Evolutionary conservation across 768 basidiomycete genomes (phyloP).

Genomic region (Phlebiopsis gigantea): DNA sequence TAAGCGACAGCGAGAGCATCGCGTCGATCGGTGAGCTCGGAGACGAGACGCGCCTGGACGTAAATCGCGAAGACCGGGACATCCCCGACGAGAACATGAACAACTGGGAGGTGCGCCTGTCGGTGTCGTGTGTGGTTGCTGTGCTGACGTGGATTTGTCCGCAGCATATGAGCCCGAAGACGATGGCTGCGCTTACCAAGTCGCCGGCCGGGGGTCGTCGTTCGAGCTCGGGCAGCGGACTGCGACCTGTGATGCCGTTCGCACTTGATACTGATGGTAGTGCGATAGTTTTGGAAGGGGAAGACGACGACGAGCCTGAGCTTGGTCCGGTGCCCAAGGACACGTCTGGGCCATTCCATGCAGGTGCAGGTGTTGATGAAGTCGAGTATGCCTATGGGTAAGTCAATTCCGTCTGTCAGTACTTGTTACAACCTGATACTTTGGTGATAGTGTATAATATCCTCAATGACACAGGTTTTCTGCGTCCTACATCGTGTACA

Average conservation of each 20-base stretch:
- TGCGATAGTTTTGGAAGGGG: conserved; percentile 60
- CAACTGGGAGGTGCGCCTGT: conserved; percentile 83
- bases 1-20: conserved; percentile 93
- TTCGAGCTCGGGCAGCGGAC: conserved; percentile 74
- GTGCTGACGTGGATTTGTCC: conserved; percentile 3
- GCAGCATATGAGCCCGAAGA: conserved; percentile 95
- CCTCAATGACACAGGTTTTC: neutral
- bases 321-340: conserved; percentile 76
- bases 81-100: conserved; percentile 77
- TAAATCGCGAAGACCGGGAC: conserved; percentile 57
- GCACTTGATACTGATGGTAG: conserved; percentile 58
- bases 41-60: conserved; percentile 66
- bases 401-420: conserved; percentile 23
- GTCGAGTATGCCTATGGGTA: conserved; percentile 87
- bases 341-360: conserved; percentile 63
- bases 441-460: too few relatives aligned
- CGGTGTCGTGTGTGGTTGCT: neutral
- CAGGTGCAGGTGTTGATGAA: conserved; percentile 82
- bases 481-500: too few relatives aligned
- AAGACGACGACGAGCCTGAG: conserved; percentile 68
- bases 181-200: conserved; percentile 89
- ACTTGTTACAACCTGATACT: neutral
- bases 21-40: conserved; percentile 86
- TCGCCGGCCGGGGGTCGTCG: conserved; percentile 71
- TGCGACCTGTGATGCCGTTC: conserved; percentile 77